Conservation (phyloP, 441 rosid genomes). For the Sinapis alba region DNA sequence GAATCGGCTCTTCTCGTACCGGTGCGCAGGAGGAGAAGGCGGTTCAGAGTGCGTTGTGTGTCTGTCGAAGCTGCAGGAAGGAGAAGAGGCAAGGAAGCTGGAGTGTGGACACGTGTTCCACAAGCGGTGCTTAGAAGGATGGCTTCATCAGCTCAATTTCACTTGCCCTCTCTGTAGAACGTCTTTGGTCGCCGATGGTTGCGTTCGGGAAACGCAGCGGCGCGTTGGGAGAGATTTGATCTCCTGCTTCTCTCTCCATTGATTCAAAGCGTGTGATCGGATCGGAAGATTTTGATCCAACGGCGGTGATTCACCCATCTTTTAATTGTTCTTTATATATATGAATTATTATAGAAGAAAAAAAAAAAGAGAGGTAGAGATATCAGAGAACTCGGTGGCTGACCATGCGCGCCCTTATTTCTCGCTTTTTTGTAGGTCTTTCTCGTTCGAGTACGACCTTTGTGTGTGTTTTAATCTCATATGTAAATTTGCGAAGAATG, state of each 20-base stretch:
- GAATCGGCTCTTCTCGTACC: conserved; percentile 61
- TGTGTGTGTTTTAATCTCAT: neutral
- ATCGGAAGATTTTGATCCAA: neutral
- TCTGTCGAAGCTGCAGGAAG: conserved; percentile 56
- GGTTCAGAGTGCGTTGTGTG: conserved; percentile 67
- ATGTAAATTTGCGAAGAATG: conserved; percentile 21
- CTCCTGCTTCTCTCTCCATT: conserved; percentile 47
- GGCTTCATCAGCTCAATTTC: conserved; percentile 76
- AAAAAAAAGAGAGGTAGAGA: neutral
- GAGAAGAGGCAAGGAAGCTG: conserved; percentile 73
- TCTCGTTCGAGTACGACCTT: neutral
- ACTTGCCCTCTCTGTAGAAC: conserved; percentile 77
- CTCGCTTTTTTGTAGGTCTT: conserved; percentile 21
- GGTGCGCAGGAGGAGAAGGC: conserved; percentile 20
- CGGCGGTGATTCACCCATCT: conserved; percentile 11
- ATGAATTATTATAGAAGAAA: neutral
- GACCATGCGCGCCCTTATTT: conserved; percentile 34
- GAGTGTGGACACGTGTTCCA: conserved; percentile 87
- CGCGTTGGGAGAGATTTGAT: conserved; percentile 57
- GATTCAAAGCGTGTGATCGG: neutral
- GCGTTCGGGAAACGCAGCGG: conserved; percentile 49
- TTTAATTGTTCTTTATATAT: neutral
- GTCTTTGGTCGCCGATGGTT: conserved; percentile 47
- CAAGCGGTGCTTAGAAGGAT: conserved; percentile 73
- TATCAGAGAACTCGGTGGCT: conserved; percentile 27